Evolutionary conservation across 306 rosid genomes (phyloP), one percentile per base, ranked within the genome.

Genomic region (Cotoneaster glaucophyllus): DNA sequence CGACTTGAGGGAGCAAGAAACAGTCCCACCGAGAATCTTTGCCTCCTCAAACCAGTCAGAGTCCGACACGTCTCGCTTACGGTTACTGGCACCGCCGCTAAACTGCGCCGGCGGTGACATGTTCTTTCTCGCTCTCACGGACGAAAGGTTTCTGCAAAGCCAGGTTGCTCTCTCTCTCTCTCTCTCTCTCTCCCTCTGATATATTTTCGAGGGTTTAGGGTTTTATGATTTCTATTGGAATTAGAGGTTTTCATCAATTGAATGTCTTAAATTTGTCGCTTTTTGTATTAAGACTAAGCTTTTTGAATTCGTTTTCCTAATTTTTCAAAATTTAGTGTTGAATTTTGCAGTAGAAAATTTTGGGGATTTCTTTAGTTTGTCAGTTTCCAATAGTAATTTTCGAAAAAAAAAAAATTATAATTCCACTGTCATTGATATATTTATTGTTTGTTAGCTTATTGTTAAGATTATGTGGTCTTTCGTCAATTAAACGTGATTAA

Each of bases 131-230:
- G 71, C 12, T 15, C 63, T 44, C 9, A 21, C 32, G 25, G 57
- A 25, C 5, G 1, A 34, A 10, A 44, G 73, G 32, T 14, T 29
- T 21, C 5, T 54, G 25, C 59, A 52, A 25, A 7, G 4, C 8
- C 78, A 58, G 83, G 82, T 73, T 7, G 57, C 2, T 22, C 11
- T 62, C 12, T 63, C 31, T 6, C 31, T 71, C 25, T 65, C 37
- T 43, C 32, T 75, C 67, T 53, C 56, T 69, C 61, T 64, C 29
- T 31, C 0, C 39, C 41, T 19, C 41, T 56, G 56, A 2, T 6
- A 19, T 26, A 25, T 12, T 56, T 26, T 39, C 18, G 9, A 43
- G 29, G 54, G 34, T 15, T 70, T 31, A 44, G 43, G 61, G 53
- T 62, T 71, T 64, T 50, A 7, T 64, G 9, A 4, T 14, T 79